Conservation (phyloP, 2,329 filamentous ascomycete genomes). For the Dactylellina cionopaga region DNA sequence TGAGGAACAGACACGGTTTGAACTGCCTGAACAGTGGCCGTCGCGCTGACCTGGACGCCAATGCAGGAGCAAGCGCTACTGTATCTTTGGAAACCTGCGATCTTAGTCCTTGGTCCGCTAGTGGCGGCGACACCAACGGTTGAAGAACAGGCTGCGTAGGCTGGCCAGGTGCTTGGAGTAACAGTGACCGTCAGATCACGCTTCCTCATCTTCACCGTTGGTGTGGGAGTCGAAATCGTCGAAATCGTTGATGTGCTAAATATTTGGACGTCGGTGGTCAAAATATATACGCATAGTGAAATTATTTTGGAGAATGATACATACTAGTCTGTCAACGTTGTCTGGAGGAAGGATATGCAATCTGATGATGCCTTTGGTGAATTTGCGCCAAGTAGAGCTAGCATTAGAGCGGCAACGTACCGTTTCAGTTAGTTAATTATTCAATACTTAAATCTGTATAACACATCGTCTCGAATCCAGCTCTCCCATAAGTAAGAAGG, state of each 20-base stretch:
- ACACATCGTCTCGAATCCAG: no score
- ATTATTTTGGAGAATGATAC: background rate
- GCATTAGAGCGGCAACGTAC: background rate
- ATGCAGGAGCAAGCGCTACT: constrained; percentile 20
- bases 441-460: background rate
- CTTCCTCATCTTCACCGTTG: background rate
- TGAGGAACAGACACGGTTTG: background rate
- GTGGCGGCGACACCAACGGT: background rate
- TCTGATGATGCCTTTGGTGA: background rate
- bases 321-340: background rate
- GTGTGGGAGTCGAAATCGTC: background rate
- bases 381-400: no score
- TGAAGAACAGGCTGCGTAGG: constrained; percentile 12
- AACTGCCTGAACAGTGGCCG: constrained; percentile 8
- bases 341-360: constrained; percentile 3
- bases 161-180: background rate
- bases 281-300: background rate
- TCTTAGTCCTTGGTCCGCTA: background rate
- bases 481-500: no score
- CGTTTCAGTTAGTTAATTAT: background rate
- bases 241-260: background rate
- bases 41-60: background rate
- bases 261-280: background rate
- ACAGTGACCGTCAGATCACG: background rate
- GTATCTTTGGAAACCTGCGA: constrained; percentile 10